Evolutionary conservation across 2,329 filamentous ascomycete genomes (phyloP), one percentile per base, ranked within the genome.

Genomic region (Lachnellula willkommii): DNA sequence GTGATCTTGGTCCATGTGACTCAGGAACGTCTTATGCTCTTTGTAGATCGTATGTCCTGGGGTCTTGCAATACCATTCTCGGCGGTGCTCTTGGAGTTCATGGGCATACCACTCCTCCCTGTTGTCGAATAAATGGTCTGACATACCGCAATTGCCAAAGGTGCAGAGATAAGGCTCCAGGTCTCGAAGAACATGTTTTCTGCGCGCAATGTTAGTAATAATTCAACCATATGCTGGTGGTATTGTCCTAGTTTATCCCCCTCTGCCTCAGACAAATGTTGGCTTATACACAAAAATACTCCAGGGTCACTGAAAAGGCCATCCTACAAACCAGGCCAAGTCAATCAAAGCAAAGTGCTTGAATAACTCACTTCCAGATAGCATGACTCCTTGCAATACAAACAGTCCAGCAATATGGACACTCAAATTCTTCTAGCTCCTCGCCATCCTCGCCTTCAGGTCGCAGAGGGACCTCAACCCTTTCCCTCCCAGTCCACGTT

Each of bases 101-200:
- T 66, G 64, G 17, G 61, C 57, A 32, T 58, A 62, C 64, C 64
- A 66, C 11, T 63, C 60, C 24, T 55, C 47, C 22, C 54, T 55
- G 24, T 52, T 48, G 3, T 55, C 55, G 35, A 60, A 65, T 2
- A 56, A 48, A 32, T 56, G 58, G 20, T 56, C 15, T 11, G 49
- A 51, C 12, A 42, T 47, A 15, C 15, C 37, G 39, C 64, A 66
- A 4, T 54, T 45, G 5, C 56, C 58, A 48, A 64, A 66, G 1
- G 60, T 63, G 37, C 64, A 66, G 2, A 59, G 55, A 53, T 66
- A 65, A 2, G 64, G 61, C 39, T 63, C 49, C 11, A 66, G 52
- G 45, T 66, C 64, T 7, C 53, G 42, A 24, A 57, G 64, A n/a
- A 66, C n/a, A 49, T 66, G 64, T 35, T 52, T 55, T 28, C 26